Evolutionary conservation across 2,329 filamentous ascomycete species (phyloP), one percentile per base, ranked within the genome.

Genomic region (Trichoderma sp.): DNA sequence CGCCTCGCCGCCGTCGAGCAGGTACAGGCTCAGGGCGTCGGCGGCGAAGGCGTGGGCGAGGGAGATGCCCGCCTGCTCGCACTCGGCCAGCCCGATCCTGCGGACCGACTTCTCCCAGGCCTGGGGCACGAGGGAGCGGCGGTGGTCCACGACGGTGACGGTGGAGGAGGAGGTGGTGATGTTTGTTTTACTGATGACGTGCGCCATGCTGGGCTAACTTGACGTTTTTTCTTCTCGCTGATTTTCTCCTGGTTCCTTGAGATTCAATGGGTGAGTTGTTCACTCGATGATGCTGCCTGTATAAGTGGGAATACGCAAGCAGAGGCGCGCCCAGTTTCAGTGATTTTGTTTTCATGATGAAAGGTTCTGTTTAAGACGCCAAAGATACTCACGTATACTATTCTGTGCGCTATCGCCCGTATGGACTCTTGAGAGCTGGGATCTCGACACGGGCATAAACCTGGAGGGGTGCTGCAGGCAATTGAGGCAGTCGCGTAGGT

Each of bases 11-110:
- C 88, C 86, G 72, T 91, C 86, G 71, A 93, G 81, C 72, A 92
- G 87, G 78, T 94, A 95, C 75, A 85, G 83, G 67, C 88, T 87
- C 68, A 92, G 84, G 66, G 90, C 85, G 75, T 95, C 91, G 67
- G 87, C 81, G 65, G 85, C 88, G 79, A 96, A 95, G 68, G 91
- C 89, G 74, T 92, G 87, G 54, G 91, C 89, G 70, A 96, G 84
- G 72, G 88, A 88, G 43, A 84, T 79, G 28, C 88, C 90, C 39
- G 90, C 91, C 74, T 87, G 84, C 74, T 88, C 87, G 79, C 87
- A 90, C 78, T 93, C 90, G 65, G 83, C 79, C 72, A 88, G 83
- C 68, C 80, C 80, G 69, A 93, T 80, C 66, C 84, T 76, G 68
- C 90, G 89, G 71, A 92, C 83, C 59, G 80, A 77, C 69, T 82